Base-by-base conservation (phyloP, 352 stramenopile species). In the Phytopythium mirpurense region DNA sequence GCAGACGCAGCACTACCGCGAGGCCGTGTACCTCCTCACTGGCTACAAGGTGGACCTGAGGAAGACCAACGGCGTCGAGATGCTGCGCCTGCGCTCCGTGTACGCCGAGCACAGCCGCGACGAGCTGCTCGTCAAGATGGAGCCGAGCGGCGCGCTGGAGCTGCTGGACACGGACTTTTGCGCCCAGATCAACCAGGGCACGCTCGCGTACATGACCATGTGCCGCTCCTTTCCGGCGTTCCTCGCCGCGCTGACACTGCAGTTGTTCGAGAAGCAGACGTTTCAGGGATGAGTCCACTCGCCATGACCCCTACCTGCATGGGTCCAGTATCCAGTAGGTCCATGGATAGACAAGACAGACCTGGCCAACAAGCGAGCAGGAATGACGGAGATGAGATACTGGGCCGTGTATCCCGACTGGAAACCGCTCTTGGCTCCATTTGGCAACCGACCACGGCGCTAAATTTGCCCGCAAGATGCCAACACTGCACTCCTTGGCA, bases 181-280 rank as follows among this genome's bases (percentile, higher is more conserved):
- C 38, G 60, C 45, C 15, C 63, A 69, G 50, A 70, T 93, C 54
- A 67, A 86, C 48, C 64, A 75, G 57, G 66, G 80, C 40, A 65
- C 82, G 24, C 77, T 90, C 41, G 66, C 67, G 34, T 88, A 90
- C 57, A 67, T 93, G 32, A 82, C 65, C 26, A 90, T 74, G 23
- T 96, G 84, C 61, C 79, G 88, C 29, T 96, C 88, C 4, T 91
- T 96, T 54, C 88, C 88, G 16, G 86, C 85, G 14, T 97, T 97
- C 63, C 62, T 97, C 54, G 80, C 80, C 26, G 92, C 74, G n/a
- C 65, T 97, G 19, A 95, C 86, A 34, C 66, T 96, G 43, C 72
- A 92, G 66, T 67, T 96, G 21, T 97, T 97, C 51, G 86, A 95
- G 66, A 92, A 92, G 58, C 81, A 94, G 59, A 97, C 88, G 0